A percentile compares a stretch with the other conserved stretches of the same genome.
These are phyloP conservation scores for Fallopia convolvulus DNA, from an alignment of 148 eudicot species.

Conservation along the genomic window DNA sequence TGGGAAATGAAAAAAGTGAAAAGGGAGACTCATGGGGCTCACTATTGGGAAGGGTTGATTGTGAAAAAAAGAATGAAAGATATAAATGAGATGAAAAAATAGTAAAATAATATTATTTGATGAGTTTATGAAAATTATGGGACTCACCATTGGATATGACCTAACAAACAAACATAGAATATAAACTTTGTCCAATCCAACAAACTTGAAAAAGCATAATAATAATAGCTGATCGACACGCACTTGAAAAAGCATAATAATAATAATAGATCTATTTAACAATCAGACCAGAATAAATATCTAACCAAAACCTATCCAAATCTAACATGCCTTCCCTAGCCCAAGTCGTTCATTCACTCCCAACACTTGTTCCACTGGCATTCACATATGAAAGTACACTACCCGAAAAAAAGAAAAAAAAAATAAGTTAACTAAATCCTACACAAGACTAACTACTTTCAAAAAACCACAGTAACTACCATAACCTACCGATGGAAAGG, in stretches of 20 bases:
- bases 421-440: neutral
- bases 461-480: constrained; percentile 1
- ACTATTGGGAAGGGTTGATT: no score
- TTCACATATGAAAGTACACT: constrained; percentile 5
- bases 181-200: no score
- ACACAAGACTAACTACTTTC: constrained; percentile 1
- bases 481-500: neutral
- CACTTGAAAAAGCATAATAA: neutral
- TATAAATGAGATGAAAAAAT: no score
- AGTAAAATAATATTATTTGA: no score
- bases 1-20: no score
- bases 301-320: constrained; percentile 2
- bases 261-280: neutral
- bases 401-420: neutral
- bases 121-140: no score
- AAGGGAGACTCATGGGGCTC: no score
- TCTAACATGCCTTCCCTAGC: neutral
- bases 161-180: no score
- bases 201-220: no score
- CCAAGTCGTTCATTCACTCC: neutral
- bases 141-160: no score
- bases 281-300: neutral
- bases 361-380: constrained; percentile 3
- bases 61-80: no score
- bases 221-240: no score